Evolutionary conservation across 495 filamentous ascomycete genomes (phyloP).

Genomic region (Penicillium odoratum): DNA sequence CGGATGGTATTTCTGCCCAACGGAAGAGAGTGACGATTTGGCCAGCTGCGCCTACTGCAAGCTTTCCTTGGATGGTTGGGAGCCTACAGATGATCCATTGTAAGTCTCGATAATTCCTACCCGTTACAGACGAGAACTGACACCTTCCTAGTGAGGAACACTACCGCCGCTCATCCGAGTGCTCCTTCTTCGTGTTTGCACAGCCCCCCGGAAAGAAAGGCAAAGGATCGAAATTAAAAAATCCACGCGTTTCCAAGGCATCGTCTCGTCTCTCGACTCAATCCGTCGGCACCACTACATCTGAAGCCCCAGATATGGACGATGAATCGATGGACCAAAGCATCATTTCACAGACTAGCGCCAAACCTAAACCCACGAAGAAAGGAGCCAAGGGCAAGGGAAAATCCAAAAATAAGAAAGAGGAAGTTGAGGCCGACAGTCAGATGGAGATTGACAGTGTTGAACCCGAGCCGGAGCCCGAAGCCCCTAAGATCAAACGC

Average conservation of each 20-base stretch:
- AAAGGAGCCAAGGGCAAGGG: conserved; percentile 41
- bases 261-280: conserved; percentile 69
- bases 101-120: conserved; percentile 45
- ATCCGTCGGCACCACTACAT: conserved; percentile 55
- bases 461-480: conserved; percentile 32
- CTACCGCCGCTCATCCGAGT: conserved; percentile 70
- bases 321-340: conserved; percentile 66
- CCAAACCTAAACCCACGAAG: conserved; percentile 56
- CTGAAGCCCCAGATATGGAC: conserved; percentile 56
- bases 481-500: conserved; percentile 40
- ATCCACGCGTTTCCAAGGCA: conserved; percentile 63
- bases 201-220: conserved; percentile 43
- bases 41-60: conserved; percentile 87
- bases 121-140: conserved; percentile 8
- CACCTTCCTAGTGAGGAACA: conserved; percentile 74
- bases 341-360: conserved; percentile 54
- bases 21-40: conserved; percentile 74
- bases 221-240: conserved; percentile 50
- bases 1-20: conserved; percentile 92
- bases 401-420: conserved; percentile 55
- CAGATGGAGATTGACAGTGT: conserved; percentile 34
- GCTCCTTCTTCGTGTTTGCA: conserved; percentile 72
- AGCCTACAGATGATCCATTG: conserved; percentile 83
- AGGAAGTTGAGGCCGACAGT: conserved; percentile 54
- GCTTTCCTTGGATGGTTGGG: conserved; percentile 86